Evolutionary conservation across 345 rosid species (phyloP), one percentile per base, ranked within the genome.

Genomic region (Turritis glabra): DNA sequence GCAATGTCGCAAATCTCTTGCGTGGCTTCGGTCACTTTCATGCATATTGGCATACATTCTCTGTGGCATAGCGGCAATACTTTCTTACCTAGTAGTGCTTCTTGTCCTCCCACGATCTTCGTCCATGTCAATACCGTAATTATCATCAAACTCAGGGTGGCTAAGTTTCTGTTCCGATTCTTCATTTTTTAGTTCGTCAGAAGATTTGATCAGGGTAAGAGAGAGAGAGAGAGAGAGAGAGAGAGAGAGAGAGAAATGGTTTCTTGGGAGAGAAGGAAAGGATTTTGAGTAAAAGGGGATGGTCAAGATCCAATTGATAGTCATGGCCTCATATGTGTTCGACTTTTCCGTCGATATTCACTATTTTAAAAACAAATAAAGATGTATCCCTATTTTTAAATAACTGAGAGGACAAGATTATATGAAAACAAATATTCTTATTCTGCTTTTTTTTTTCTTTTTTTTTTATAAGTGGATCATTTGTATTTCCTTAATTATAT

Each of bases 21-120:
- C 17, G 76, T 70, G 2, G 75, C 70, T 6, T 62, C 71, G 7
- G 44, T 48, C 59, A 76, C 71, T 25, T 55, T 76, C 80, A 76
- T 62, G 65, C 80, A 76, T 69, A 69, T 62, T 26, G 75, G 75
- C 65, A 62, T 69, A 63, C 75, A 76, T 69, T 77, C 76, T 77
- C 52, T 63, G 22, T 62, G 71, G 35, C 80, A 77, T 52, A 77
- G 50, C 0, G 76, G 76, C 26, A 77, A 13, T 55, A 77, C 76
- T 70, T 77, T 77, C 53, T 70, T 77, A 27, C 80, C 80, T 47
- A 77, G 17, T 70, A 77, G 15, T 46, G 80, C 54, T 64, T 64
- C 80, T 77, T 76, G 80, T 43, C 80, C 80, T 5, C 0, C 60
- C 18, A 69, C 80, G 21, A 33, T 62, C 56, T 61, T 18, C 15